phyloP scores from a whole-genome alignment of 1,284 basidiomycete genomes.

The Pseudozyma sp. region DNA sequence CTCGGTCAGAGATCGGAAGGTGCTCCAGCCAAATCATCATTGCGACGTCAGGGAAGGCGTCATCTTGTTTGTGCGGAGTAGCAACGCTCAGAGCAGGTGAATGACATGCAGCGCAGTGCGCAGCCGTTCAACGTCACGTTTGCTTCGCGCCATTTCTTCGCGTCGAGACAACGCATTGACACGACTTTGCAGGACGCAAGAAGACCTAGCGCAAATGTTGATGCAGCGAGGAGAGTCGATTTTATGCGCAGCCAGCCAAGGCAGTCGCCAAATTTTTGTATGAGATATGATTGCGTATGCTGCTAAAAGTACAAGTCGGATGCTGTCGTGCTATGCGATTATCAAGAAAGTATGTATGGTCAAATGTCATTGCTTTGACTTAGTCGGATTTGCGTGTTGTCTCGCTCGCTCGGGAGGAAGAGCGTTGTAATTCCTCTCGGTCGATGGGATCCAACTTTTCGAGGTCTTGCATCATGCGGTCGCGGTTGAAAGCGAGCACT shows the following conservation, averaged over 20 bases:
- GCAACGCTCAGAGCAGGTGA: no score
- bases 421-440: conserved; percentile 34
- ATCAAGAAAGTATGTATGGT: not conserved
- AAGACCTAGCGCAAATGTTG: no score
- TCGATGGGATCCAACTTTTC: conserved; percentile 40
- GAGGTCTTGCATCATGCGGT: conserved; percentile 42
- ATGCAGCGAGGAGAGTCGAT: not conserved
- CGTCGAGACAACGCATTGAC: no score
- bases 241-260: not conserved
- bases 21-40: no score
- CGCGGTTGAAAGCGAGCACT: conserved; percentile 23
- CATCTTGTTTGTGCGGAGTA: no score
- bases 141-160: no score
- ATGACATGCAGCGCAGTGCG: no score
- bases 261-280: no score
- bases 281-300: not conserved
- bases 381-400: conserved; percentile 42
- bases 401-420: conserved; percentile 36
- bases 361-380: not conserved
- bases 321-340: not conserved
- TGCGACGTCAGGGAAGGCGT: no score
- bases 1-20: no score
- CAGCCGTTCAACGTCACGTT: no score
- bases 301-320: not conserved
- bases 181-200: no score